Conservation (phyloP, 2,329 filamentous ascomycete species). For the Fusarium sp. region DNA sequence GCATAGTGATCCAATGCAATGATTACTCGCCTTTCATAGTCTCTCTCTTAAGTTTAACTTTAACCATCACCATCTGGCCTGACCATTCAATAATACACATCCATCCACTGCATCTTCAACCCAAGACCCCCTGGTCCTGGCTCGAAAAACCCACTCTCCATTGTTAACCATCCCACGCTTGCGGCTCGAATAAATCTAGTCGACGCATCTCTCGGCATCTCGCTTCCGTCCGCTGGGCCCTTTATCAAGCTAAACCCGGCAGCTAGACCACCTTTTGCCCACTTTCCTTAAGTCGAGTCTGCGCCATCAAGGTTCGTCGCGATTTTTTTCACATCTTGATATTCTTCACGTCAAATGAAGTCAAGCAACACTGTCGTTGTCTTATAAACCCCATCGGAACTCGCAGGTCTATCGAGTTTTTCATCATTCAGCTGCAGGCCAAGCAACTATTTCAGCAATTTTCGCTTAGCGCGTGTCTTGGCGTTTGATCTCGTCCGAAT, state of each 20-base stretch:
- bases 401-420: conserved; percentile 22
- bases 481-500: conserved; percentile 35
- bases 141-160: conserved; percentile 13
- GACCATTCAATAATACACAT: background rate
- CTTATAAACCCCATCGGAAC: conserved; percentile 21
- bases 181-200: conserved; percentile 18
- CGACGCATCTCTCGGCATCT: conserved; percentile 43
- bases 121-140: conserved; percentile 19
- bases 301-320: conserved; percentile 40
- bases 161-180: conserved; percentile 22
- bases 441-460: conserved; percentile 15
- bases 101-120: background rate
- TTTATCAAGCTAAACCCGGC: conserved; percentile 29
- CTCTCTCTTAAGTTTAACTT: conserved; percentile 2
- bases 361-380: conserved; percentile 4
- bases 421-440: conserved; percentile 9
- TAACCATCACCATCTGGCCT: background rate
- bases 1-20: background rate
- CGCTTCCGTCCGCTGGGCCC: conserved; percentile 32
- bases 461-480: conserved; percentile 39
- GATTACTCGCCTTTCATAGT: background rate
- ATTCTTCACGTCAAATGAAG: background rate
- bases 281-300: conserved; percentile 31
- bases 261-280: conserved; percentile 31
- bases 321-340: background rate